Conservation (phyloP, 768 basidiomycete species). For the Boletus fagicola region DNA sequence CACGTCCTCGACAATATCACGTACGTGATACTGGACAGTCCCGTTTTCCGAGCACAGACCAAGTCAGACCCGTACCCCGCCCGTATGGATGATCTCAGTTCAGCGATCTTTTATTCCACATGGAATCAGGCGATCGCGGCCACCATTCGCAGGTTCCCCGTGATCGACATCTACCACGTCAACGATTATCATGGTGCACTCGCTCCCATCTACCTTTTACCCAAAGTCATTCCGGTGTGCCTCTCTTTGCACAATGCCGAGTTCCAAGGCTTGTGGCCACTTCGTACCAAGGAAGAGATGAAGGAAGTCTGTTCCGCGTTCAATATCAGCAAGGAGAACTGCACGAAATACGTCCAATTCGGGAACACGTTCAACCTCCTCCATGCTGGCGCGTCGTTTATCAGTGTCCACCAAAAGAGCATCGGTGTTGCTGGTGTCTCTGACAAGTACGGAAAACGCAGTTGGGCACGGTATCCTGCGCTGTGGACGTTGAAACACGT, state of each 20-base stretch:
- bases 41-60: slow-evolving; percentile 95
- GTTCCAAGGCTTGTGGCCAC: slow-evolving; percentile 95
- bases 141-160: slow-evolving; percentile 80
- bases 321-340: slow-evolving; percentile 94
- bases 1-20: slow-evolving; percentile 94
- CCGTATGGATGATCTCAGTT: slow-evolving; percentile 95
- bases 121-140: slow-evolving; percentile 98
- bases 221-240: slow-evolving; percentile 87
- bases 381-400: slow-evolving; percentile 90
- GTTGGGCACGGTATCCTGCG: slow-evolving; percentile 95
- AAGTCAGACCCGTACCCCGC: slow-evolving; percentile 95
- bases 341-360: slow-evolving; percentile 96
- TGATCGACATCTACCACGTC: slow-evolving; percentile 91
- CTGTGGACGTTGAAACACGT: slow-evolving; percentile 95
- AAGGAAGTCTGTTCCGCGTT: slow-evolving; percentile 98
- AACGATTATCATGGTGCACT: slow-evolving; percentile 96
- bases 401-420: slow-evolving; percentile 90
- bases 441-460: slow-evolving; percentile 96
- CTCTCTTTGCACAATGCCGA: slow-evolving; percentile 95
- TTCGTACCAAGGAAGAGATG: slow-evolving; percentile 97
- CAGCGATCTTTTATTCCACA: slow-evolving; percentile 96
- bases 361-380: slow-evolving; percentile 97
- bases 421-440: slow-evolving; percentile 95
- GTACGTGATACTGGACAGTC: slow-evolving; percentile 89
- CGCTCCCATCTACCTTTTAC: slow-evolving; percentile 86